Percentiles rank a stretch among this genome's conserved stretches.
phyloP scores from a whole-genome alignment of 75 land plant genomes.

The Ceratopteris richardii region DNA sequence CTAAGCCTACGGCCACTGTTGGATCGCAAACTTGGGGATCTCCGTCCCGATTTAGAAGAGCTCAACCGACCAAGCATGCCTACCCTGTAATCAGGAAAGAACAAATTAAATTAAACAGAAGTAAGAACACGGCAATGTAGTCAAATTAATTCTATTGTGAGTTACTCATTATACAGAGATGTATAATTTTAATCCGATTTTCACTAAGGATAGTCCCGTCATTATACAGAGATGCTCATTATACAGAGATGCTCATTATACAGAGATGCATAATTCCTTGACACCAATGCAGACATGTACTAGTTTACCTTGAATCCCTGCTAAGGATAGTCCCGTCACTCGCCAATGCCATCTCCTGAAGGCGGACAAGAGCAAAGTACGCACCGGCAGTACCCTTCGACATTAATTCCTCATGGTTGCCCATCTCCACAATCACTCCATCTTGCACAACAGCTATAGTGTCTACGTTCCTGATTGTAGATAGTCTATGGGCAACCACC shows the following conservation, averaged over 20 bases:
- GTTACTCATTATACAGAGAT: too few relatives aligned
- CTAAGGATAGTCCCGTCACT: conserved; percentile 49
- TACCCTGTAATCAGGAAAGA: neutral
- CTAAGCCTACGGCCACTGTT: conserved; percentile 53
- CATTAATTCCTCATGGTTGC: conserved; percentile 73
- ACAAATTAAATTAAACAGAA: neutral
- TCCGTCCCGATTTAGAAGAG: conserved; percentile 2
- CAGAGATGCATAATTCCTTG: too few relatives aligned
- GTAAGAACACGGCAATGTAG: neutral
- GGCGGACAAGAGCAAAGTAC: conserved; percentile 59
- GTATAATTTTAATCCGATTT: too few relatives aligned
- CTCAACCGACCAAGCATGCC: neutral
- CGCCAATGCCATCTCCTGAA: conserved; percentile 66
- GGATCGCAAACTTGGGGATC: conserved; percentile 71
- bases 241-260: too few relatives aligned
- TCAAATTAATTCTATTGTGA: too few relatives aligned
- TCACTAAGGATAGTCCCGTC: too few relatives aligned
- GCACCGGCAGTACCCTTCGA: conserved; percentile 54
- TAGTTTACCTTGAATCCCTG: conserved; percentile 5
- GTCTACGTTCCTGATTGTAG: conserved; percentile 79
- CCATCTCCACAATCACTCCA: conserved; percentile 59
- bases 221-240: too few relatives aligned
- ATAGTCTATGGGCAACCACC: conserved; percentile 82
- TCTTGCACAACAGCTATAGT: conserved; percentile 68
- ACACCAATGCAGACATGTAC: neutral